phyloP scores from a whole-genome alignment of 305 asterid genomes.

The Fraxinus sp. region DNA sequence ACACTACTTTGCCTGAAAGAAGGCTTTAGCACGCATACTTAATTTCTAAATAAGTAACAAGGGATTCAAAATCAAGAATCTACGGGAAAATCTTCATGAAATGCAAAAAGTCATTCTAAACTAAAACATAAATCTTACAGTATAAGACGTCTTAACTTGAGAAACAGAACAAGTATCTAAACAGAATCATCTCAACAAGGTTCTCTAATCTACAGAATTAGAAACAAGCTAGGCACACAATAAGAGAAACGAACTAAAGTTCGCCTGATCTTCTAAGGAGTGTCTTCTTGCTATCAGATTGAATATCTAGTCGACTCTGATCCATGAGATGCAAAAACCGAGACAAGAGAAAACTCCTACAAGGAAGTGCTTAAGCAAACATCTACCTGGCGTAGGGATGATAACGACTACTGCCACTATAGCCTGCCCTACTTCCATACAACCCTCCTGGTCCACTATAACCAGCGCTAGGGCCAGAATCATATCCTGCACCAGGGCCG shows the following conservation, averaged over 20 bases:
- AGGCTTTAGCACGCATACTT: background rate
- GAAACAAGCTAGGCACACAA: background rate
- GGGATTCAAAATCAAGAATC: background rate
- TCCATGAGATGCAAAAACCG: constrained; percentile 36
- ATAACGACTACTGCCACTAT: constrained; percentile 47
- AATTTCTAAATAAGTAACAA: background rate
- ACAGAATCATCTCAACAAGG: constrained; percentile 20
- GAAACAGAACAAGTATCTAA: constrained; percentile 6
- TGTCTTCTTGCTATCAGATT: constrained; percentile 37
- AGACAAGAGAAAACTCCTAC: constrained; percentile 44
- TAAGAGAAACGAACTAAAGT: constrained; percentile 23
- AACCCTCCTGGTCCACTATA: constrained; percentile 65
- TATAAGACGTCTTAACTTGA: background rate
- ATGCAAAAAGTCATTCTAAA: background rate
- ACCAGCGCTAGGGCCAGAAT: constrained; percentile 75
- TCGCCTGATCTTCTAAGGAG: constrained; percentile 34
- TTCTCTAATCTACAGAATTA: constrained; percentile 29
- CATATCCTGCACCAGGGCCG: constrained; percentile 77
- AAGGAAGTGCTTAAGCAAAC: constrained; percentile 29
- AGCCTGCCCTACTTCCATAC: constrained; percentile 52
- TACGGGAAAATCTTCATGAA: background rate
- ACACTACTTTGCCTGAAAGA: background rate
- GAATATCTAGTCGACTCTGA: constrained; percentile 30
- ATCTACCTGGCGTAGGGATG: constrained; percentile 53
- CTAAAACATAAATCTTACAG: background rate